Evolutionary conservation across 495 filamentous ascomycete genomes (phyloP), one percentile per base, ranked within the genome.

Genomic region (Hyaloscypha bicolor): DNA sequence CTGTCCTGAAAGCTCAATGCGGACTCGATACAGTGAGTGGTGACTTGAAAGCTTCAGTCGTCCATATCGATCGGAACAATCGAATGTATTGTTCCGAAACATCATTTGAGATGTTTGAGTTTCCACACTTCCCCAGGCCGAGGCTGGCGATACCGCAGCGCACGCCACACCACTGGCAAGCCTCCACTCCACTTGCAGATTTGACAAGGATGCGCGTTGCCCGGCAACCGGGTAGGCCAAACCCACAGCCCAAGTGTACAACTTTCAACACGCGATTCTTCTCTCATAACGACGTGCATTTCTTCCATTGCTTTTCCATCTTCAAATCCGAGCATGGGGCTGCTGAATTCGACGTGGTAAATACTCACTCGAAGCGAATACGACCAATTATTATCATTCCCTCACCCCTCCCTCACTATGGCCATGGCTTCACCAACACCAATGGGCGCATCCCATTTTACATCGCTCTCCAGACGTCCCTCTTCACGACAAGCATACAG

Each of bases 371-470:
- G 35, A 29, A 30, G 32, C 48, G 19, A 57, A 61, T 53, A 31
- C 37, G 55, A 62, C 25, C 42, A 32, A 32, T n/a, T 51, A 48
- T 51, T 51, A 55, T 59, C 33, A 66, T 68, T 45, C 14, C 56
- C 33, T 59, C 52, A 2, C 45, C 35, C 22, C 11, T 39, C 42
- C 21, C 22, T 51, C 60, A 25, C 35, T 55, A 74, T 74, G 72
- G 69, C 72, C 1, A 74, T 63, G 45, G 72, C 69, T 56, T 74
- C 72, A 65, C 72, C 72, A 70, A 74, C 69, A 12, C 72, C 72
- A 31, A 72, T 74, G 67, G 72, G 69, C 39, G 68, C 62, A 8
- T 71, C 66, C 30, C 69, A 74, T 65, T 74, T 74, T 59, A 57
- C 66, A 61, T 65, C 69, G 16, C 71, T 71, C n/a, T 65, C 60